Percentiles rank a stretch among this genome's conserved stretches.
These are phyloP conservation scores for Lachancea nothofagi DNA, from an alignment of 805 yeast genomes.

Conservation along the genomic window DNA sequence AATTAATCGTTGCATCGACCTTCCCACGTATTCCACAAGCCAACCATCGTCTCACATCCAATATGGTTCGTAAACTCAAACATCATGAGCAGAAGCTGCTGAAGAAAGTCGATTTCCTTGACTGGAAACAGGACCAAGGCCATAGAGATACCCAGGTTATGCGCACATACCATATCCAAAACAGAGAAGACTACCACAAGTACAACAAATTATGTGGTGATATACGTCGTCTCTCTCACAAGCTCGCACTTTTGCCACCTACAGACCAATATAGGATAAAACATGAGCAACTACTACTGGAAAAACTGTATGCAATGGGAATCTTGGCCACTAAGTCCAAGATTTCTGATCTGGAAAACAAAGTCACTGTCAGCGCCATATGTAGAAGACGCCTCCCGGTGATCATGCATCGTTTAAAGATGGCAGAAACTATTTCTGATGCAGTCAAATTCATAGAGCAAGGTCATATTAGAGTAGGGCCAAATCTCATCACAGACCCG, in stretches of 20 bases:
- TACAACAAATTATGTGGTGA: slow-evolving; percentile 92
- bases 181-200: slow-evolving; percentile 92
- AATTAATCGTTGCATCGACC: no score
- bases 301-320: slow-evolving; percentile 86
- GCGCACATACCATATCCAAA: slow-evolving; percentile 89
- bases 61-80: slow-evolving; percentile 81
- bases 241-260: slow-evolving; percentile 77
- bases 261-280: slow-evolving; percentile 80
- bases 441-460: slow-evolving; percentile 92
- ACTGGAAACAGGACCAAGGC: slow-evolving; percentile 95
- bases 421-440: slow-evolving; percentile 85
- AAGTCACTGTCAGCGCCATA: slow-evolving; percentile 84
- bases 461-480: slow-evolving; percentile 97
- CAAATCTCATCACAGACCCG: slow-evolving; percentile 91
- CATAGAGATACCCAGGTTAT: slow-evolving; percentile 96
- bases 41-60: slow-evolving; percentile 12
- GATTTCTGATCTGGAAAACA: slow-evolving; percentile 86
- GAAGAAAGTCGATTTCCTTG: slow-evolving; percentile 92
- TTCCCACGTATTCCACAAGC: no score
- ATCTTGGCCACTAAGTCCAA: slow-evolving; percentile 81
- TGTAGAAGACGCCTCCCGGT: slow-evolving; percentile 92
- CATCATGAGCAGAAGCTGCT: slow-evolving; percentile 93
- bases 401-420: slow-evolving; percentile 86
- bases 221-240: slow-evolving; percentile 79
- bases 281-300: slow-evolving; percentile 83